A percentile compares a stretch with the other conserved stretches of the same genome.
These are phyloP conservation scores for Ampelomyces quisqualis DNA, from an alignment of 2,329 filamentous ascomycete genomes.

Conservation along the genomic window DNA sequence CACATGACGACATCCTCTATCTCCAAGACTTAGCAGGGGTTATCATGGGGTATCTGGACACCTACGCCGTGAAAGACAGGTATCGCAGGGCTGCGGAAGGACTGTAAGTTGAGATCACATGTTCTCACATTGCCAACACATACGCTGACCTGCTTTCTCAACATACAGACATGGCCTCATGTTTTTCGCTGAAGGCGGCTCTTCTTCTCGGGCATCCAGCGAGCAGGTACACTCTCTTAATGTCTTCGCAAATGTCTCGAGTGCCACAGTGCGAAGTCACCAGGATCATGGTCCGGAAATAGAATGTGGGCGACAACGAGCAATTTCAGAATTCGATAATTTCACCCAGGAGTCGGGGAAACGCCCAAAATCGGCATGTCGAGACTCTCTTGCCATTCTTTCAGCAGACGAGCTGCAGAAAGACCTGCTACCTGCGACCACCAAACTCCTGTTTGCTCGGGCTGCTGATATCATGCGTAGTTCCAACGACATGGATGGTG, in stretches of 20 bases:
- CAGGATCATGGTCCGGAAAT: too few relatives aligned
- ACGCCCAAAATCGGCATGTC: neutral
- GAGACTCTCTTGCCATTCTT: too few relatives aligned
- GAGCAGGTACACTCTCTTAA: neutral
- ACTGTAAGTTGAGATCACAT: conserved; percentile 1
- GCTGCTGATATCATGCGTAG: conserved; percentile 24
- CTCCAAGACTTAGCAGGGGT: conserved; percentile 19
- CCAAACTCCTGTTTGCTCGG: conserved; percentile 20
- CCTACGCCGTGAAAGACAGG: conserved; percentile 12
- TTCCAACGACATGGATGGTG: conserved; percentile 23
- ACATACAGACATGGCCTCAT: conserved; percentile 15
- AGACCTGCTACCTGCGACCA: conserved; percentile 14
- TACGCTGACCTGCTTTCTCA: neutral
- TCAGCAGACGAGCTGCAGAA: conserved; percentile 18
- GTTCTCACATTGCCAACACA: neutral
- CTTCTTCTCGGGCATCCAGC: conserved; percentile 2
- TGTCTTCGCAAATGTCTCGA: too few relatives aligned
- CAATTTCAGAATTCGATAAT: neutral
- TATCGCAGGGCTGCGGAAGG: conserved; percentile 16
- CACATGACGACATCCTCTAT: conserved; percentile 12
- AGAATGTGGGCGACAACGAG: neutral
- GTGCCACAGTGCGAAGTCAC: too few relatives aligned
- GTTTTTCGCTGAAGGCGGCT: conserved; percentile 16
- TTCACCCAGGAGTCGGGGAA: neutral
- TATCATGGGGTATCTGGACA: conserved; percentile 20